Conservation (phyloP, 2,329 filamentous ascomycete genomes). For the Xylariaceae sp. region DNA sequence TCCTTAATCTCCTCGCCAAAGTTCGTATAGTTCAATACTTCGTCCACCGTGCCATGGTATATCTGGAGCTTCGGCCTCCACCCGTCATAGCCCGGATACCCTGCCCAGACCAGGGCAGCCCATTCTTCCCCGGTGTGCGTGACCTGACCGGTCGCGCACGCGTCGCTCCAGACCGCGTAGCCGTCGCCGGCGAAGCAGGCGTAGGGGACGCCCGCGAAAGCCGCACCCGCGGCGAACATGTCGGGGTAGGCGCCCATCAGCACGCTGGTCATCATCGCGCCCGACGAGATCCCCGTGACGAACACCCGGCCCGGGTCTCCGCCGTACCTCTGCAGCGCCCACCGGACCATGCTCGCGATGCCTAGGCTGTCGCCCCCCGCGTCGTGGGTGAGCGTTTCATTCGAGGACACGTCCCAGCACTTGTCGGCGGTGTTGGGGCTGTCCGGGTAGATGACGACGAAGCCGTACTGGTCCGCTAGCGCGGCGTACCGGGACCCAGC, state of each 20-base stretch:
- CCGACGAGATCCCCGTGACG: constrained; percentile 28
- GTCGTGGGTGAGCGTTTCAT: constrained; percentile 26
- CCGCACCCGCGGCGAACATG: constrained; percentile 40
- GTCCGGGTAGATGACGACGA: constrained; percentile 26
- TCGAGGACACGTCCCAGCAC: constrained; percentile 57
- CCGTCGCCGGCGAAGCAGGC: constrained; percentile 45
- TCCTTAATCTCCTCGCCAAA: constrained; percentile 51
- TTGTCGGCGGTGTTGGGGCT: constrained; percentile 33
- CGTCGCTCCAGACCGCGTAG: constrained; percentile 45
- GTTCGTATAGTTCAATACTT: constrained; percentile 46
- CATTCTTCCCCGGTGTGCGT: constrained; percentile 16
- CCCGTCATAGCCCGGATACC: constrained; percentile 47
- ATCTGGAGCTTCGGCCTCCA: constrained; percentile 52
- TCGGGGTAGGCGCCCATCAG: constrained; percentile 45
- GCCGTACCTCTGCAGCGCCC: constrained; percentile 28
- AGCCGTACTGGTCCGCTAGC: constrained; percentile 45
- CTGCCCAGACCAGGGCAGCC: constrained; percentile 30
- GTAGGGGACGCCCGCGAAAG: constrained; percentile 42
- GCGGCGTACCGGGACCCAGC: constrained; percentile 47
- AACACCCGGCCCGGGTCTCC: constrained; percentile 29
- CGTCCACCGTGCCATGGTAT: constrained; percentile 51
- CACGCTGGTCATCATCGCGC: constrained; percentile 32
- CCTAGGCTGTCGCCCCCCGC: constrained; percentile 35
- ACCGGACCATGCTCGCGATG: constrained; percentile 35
- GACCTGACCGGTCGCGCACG: constrained; percentile 46